Conservation (phyloP, 2,329 filamentous ascomycete genomes). For the Beauveria medogensis region DNA sequence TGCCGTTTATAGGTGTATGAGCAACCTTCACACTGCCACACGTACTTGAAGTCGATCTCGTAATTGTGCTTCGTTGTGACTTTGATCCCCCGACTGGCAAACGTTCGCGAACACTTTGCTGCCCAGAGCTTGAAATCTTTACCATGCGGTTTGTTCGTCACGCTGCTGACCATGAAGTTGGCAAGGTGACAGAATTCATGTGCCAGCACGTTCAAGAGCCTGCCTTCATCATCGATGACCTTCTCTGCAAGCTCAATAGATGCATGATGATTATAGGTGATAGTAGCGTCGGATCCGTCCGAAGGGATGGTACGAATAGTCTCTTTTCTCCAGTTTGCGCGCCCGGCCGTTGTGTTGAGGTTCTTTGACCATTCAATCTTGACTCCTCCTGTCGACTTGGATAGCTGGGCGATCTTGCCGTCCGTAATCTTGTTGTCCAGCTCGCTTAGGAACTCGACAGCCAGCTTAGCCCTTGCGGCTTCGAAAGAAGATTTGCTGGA, state of each 20-base stretch:
- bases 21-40: conserved; percentile 72
- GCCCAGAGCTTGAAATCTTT: conserved; percentile 75
- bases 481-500: conserved; percentile 53
- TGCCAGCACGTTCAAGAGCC: conserved; percentile 82
- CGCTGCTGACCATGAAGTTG: conserved; percentile 77
- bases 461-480: conserved; percentile 52
- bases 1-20: conserved; percentile 70
- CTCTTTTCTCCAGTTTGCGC: conserved; percentile 64
- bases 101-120: conserved; percentile 43
- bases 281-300: conserved; percentile 19
- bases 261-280: conserved; percentile 50
- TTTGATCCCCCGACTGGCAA: conserved; percentile 55
- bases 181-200: conserved; percentile 95
- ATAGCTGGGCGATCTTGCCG: conserved; percentile 50
- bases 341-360: conserved; percentile 71
- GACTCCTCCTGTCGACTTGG: conserved; percentile 60
- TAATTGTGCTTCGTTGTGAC: conserved; percentile 90
- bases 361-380: conserved; percentile 67
- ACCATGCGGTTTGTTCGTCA: conserved; percentile 73
- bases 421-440: conserved; percentile 59
- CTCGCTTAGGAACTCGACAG: conserved; percentile 55
- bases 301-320: conserved; percentile 31
- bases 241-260: conserved; percentile 84
- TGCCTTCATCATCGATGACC: conserved; percentile 69
- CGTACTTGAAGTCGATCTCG: conserved; percentile 83